Percentiles rank a stretch among this genome's conserved stretches.
These are phyloP conservation scores for Capsicum chinense DNA, from an alignment of 257 asterid genomes.

Conservation along the genomic window DNA sequence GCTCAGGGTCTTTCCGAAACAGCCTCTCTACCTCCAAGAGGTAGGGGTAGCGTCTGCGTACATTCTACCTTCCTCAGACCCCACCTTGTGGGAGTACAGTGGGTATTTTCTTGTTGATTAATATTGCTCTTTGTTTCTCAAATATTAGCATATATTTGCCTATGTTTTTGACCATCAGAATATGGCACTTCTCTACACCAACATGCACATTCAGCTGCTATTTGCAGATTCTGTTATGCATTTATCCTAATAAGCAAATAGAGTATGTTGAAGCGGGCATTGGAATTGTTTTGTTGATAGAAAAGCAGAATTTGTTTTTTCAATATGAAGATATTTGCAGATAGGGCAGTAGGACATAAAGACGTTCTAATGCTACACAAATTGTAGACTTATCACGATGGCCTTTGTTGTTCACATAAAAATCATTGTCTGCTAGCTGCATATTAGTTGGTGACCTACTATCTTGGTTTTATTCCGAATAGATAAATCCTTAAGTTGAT, in stretches of 20 bases:
- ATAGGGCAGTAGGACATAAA: not conserved
- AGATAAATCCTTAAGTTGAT: not conserved
- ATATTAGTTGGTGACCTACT: not conserved
- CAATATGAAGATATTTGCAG: slow-evolving; percentile 7
- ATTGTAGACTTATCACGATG: not conserved
- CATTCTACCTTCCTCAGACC: no score
- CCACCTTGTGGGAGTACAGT: no score
- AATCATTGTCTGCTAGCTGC: not conserved
- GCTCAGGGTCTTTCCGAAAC: no score
- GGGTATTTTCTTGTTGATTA: no score
- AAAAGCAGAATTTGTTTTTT: not conserved
- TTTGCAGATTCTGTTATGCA: not conserved
- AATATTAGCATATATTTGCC: no score
- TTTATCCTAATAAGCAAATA: not conserved
- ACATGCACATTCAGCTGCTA: not conserved
- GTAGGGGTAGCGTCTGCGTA: no score
- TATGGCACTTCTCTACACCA: no score
- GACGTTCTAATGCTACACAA: not conserved
- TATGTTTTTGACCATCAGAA: no score
- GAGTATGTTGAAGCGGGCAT: not conserved
- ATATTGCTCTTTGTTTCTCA: no score
- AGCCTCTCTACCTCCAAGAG: no score
- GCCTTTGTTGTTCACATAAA: not conserved
- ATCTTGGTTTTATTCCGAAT: not conserved
- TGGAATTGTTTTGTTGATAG: not conserved